These are phyloP conservation scores for Cymbopogon flexuosus DNA, from an alignment of 202 grass and related monocot genomes.

Conservation along the genomic window DNA sequence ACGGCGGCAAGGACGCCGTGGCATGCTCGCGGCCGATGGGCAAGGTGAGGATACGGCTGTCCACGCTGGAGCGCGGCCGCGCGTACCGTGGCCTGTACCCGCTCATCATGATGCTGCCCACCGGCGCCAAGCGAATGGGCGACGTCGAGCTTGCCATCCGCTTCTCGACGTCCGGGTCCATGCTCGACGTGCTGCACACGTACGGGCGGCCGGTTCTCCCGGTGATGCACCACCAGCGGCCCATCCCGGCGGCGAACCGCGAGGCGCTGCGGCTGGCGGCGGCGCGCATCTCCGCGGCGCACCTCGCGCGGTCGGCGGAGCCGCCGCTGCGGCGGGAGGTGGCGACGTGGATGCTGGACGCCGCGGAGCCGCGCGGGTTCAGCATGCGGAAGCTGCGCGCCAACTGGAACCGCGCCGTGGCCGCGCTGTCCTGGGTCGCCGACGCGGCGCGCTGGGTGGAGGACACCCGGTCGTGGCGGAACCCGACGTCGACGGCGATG, in stretches of 20 bases:
- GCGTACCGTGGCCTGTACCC: conserved; percentile 73
- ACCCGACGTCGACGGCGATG: conserved; percentile 51
- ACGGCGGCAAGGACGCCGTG: conserved; percentile 25
- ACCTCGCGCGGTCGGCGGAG: conserved; percentile 65
- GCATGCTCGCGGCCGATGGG: conserved; percentile 55
- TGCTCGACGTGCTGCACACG: conserved; percentile 53
- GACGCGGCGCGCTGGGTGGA: conserved; percentile 55
- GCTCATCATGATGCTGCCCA: conserved; percentile 64
- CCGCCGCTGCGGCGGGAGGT: conserved; percentile 77
- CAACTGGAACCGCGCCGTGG: conserved; percentile 66
- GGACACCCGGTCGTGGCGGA: conserved; percentile 61
- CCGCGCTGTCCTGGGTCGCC: conserved; percentile 60
- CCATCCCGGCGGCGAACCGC: conserved; percentile 37
- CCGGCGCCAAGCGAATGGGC: conserved; percentile 80
- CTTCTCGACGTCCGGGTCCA: conserved; percentile 52
- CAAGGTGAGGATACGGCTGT: conserved; percentile 79
- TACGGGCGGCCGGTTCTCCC: conserved; percentile 58
- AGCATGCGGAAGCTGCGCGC: conserved; percentile 92
- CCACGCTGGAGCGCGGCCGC: conserved; percentile 56
- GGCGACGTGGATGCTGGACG: conserved; percentile 73
- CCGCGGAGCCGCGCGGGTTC: conserved; percentile 65
- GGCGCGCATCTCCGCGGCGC: conserved; percentile 54
- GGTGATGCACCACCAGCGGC: conserved; percentile 61
- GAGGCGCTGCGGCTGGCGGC: conserved; percentile 60
- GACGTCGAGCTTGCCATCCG: conserved; percentile 77